These are phyloP conservation scores for Penicillium steckii DNA, from an alignment of 495 filamentous ascomycete genomes.

Conservation along the genomic window DNA sequence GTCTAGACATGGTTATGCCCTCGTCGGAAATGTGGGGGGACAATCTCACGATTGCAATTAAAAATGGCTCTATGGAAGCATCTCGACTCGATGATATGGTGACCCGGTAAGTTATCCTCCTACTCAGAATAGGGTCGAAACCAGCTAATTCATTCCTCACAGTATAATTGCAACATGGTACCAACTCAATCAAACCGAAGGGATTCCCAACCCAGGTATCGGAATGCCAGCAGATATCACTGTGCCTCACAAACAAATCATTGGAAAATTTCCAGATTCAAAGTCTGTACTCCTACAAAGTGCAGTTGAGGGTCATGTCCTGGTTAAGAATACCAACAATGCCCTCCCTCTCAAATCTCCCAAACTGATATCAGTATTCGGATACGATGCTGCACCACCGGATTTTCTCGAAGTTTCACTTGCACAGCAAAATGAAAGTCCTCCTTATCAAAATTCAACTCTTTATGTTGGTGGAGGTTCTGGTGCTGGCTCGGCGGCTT, in stretches of 20 bases:
- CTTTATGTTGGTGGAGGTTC: conserved; percentile 65
- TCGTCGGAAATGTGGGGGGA: conserved; percentile 45
- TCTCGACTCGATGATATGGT: conserved; percentile 57
- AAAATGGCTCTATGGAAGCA: conserved; percentile 44
- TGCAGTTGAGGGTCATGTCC: conserved; percentile 62
- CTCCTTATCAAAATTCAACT: conserved; percentile 48
- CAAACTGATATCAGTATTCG: conserved; percentile 62
- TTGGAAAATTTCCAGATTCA: conserved; percentile 52
- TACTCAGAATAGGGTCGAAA: background rate
- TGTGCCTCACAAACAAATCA: conserved; percentile 62
- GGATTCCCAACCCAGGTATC: conserved; percentile 53
- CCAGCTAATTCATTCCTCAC: conserved; percentile 1
- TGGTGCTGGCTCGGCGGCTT: conserved; percentile 57
- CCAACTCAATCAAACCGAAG: conserved; percentile 71
- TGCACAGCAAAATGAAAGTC: background rate
- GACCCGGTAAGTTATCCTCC: conserved; percentile 42
- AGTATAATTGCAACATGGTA: conserved; percentile 86
- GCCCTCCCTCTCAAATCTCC: conserved; percentile 62
- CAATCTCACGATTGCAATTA: conserved; percentile 51
- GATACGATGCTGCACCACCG: conserved; percentile 61
- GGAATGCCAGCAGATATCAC: conserved; percentile 62
- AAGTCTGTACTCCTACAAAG: conserved; percentile 51
- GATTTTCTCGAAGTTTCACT: conserved; percentile 61
- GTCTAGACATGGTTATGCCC: conserved; percentile 61
- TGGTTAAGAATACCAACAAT: conserved; percentile 69